Evolutionary conservation across 768 basidiomycete species (phyloP).

Genomic region (Leucogyrophana mollusca): DNA sequence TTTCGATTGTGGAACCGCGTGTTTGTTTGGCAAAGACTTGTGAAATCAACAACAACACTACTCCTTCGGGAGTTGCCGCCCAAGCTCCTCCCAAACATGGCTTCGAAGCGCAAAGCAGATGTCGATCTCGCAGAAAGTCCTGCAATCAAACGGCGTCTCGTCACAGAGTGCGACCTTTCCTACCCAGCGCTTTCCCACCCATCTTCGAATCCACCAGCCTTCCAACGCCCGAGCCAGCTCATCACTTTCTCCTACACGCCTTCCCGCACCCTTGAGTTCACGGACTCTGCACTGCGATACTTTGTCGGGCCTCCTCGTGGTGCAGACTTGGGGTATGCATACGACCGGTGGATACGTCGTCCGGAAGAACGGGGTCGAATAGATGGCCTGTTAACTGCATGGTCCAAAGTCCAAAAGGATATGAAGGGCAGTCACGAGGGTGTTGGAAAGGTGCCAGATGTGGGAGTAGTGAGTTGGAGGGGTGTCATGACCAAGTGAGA

Average conservation of each 20-base stretch:
- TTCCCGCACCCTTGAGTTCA: conserved; percentile 56
- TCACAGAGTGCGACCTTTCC: conserved; percentile 6
- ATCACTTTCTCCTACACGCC: conserved; percentile 73
- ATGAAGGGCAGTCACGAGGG: conserved; percentile 27
- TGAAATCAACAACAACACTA: conserved; percentile 15
- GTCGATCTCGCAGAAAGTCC: conserved; percentile 12
- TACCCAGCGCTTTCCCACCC: conserved; percentile 23
- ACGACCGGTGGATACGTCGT: conserved; percentile 68
- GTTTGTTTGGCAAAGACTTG: conserved; percentile 22
- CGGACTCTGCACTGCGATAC: conserved; percentile 68
- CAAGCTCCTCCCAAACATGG: conserved; percentile 14
- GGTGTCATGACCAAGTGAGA: conserved; percentile 83
- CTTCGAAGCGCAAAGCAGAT: conserved; percentile 24
- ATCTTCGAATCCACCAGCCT: conserved; percentile 35
- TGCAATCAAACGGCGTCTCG: conserved; percentile 4
- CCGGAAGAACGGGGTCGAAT: conserved; percentile 67
- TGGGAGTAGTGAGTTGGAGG: conserved; percentile 71
- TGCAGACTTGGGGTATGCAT: conserved; percentile 69
- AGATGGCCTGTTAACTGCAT: conserved; percentile 64
- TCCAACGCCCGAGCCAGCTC: conserved; percentile 70
- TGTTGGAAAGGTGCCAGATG: conserved; percentile 33
- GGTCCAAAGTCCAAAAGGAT: conserved; percentile 40
- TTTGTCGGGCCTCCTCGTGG: conserved; percentile 64
- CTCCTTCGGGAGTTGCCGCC: background rate
- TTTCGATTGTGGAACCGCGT: too few species aligned